These are phyloP conservation scores for Cryptococcus sp. DNA, from an alignment of 1,284 basidiomycete genomes.

Conservation along the genomic window DNA sequence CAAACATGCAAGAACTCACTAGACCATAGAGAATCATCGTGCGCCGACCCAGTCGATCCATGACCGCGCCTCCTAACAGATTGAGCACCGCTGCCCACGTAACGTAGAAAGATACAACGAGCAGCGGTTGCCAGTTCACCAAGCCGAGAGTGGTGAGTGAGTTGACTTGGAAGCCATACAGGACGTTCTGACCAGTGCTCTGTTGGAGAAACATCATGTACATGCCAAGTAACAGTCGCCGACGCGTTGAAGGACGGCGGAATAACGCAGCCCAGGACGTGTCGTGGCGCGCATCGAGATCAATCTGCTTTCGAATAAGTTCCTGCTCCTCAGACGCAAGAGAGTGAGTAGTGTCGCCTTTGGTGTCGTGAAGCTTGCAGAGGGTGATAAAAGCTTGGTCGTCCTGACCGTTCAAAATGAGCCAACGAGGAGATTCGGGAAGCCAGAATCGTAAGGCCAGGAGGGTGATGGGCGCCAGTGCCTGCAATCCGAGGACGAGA, in stretches of 20 bases:
- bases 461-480: slow-evolving; percentile 4
- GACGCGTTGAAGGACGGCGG: not conserved
- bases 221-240: slow-evolving; percentile 4
- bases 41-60: slow-evolving; percentile 8
- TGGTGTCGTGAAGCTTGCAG: slow-evolving; percentile 31
- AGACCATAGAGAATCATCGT: slow-evolving; percentile 5
- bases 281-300: slow-evolving; percentile 14
- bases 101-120: slow-evolving; percentile 7
- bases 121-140: slow-evolving; percentile 4
- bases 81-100: slow-evolving; percentile 8
- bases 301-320: slow-evolving; percentile 12
- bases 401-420: slow-evolving; percentile 30
- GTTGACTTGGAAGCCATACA: slow-evolving; percentile 6
- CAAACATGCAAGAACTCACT: slow-evolving; percentile 1
- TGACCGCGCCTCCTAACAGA: slow-evolving; percentile 1
- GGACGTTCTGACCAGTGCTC: slow-evolving; percentile 11
- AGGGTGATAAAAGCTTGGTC: slow-evolving; percentile 37
- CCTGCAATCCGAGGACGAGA: slow-evolving; percentile 7
- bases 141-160: slow-evolving; percentile 6
- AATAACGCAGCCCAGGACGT: slow-evolving; percentile 2
- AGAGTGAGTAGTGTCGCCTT: slow-evolving; percentile 2
- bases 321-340: slow-evolving; percentile 10
- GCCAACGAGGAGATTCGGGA: slow-evolving; percentile 35
- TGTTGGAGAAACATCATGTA: slow-evolving; percentile 12
- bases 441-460: slow-evolving; percentile 4